Evolutionary conservation across 805 yeast species (phyloP).

Genomic region (Candida arabinofermentans): DNA sequence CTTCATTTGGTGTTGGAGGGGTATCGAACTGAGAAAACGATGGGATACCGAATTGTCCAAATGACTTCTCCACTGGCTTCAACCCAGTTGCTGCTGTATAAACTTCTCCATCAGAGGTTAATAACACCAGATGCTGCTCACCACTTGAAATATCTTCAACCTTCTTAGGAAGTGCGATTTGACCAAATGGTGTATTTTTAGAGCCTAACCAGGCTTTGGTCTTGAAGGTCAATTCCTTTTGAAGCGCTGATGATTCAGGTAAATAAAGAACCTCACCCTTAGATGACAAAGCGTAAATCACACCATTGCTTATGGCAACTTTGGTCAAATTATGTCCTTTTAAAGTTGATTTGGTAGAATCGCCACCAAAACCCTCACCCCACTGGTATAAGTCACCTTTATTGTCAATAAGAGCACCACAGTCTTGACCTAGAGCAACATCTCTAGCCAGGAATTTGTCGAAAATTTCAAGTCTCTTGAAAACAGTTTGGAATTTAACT

Average conservation of each 20-base stretch:
- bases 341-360: constrained; percentile 32
- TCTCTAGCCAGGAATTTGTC: constrained; percentile 56
- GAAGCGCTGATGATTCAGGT: constrained; percentile 28
- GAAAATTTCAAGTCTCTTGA: constrained; percentile 59
- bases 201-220: constrained; percentile 15
- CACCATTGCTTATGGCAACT: constrained; percentile 51
- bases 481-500: constrained; percentile 40
- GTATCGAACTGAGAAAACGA: constrained; percentile 58
- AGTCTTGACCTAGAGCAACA: constrained; percentile 46
- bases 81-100: constrained; percentile 60
- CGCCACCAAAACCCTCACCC: constrained; percentile 41
- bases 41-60: constrained; percentile 87
- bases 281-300: constrained; percentile 43
- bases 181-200: constrained; percentile 10
- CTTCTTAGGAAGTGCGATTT: constrained; percentile 14
- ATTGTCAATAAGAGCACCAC: constrained; percentile 56
- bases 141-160: constrained; percentile 53
- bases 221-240: constrained; percentile 10
- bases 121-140: constrained; percentile 58
- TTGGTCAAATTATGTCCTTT: constrained; percentile 42
- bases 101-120: constrained; percentile 57
- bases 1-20: constrained; percentile 44
- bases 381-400: constrained; percentile 75
- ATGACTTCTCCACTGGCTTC: constrained; percentile 37
- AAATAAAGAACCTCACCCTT: constrained; percentile 43